A percentile compares a stretch with the other conserved stretches of the same genome.
phyloP scores from a whole-genome alignment of 2,329 filamentous ascomycete genomes.

The Fusarium pseudograminearum region DNA sequence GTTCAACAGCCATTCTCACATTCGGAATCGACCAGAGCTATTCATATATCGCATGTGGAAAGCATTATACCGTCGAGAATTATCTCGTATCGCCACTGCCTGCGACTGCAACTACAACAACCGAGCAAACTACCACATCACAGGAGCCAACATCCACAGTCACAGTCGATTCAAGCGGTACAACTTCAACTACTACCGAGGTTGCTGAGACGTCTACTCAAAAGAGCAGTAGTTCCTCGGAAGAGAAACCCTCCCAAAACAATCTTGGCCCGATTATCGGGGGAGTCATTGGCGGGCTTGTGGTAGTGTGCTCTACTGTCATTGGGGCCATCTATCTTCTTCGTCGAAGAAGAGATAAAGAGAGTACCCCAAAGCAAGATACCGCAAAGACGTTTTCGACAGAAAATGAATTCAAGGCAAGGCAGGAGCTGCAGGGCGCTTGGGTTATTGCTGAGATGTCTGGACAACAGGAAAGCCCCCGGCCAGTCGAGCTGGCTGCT shows the following conservation, averaged over 20 bases:
- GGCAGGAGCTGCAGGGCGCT: slow-evolving; percentile 3
- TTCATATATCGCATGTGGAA: slow-evolving; percentile 55
- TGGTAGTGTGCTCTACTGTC: slow-evolving; percentile 44
- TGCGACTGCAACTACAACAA: neutral
- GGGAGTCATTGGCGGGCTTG: slow-evolving; percentile 53
- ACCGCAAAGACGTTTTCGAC: neutral
- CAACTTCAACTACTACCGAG: slow-evolving; percentile 6
- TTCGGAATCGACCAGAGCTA: slow-evolving; percentile 52
- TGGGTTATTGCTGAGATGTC: slow-evolving; percentile 1
- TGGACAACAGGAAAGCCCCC: neutral
- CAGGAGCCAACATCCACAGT: neutral
- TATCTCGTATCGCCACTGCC: slow-evolving; percentile 39
- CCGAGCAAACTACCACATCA: slow-evolving; percentile 8
- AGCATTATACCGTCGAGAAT: slow-evolving; percentile 45
- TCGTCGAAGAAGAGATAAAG: neutral
- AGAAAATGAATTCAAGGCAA: neutral
- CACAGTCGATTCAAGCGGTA: neutral
- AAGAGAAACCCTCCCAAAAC: slow-evolving; percentile 15
- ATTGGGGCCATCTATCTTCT: slow-evolving; percentile 19
- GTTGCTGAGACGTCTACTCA: neutral
- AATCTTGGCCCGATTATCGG: slow-evolving; percentile 53
- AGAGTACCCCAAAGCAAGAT: neutral
- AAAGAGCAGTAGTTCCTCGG: neutral
- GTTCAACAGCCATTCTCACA: slow-evolving; percentile 53
- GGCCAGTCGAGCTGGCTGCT: slow-evolving; percentile 5